A percentile compares a stretch with the other conserved stretches of the same genome.
Conservation (phyloP, 2,329 filamentous ascomycete species). For the Aspergillus sp. region DNA sequence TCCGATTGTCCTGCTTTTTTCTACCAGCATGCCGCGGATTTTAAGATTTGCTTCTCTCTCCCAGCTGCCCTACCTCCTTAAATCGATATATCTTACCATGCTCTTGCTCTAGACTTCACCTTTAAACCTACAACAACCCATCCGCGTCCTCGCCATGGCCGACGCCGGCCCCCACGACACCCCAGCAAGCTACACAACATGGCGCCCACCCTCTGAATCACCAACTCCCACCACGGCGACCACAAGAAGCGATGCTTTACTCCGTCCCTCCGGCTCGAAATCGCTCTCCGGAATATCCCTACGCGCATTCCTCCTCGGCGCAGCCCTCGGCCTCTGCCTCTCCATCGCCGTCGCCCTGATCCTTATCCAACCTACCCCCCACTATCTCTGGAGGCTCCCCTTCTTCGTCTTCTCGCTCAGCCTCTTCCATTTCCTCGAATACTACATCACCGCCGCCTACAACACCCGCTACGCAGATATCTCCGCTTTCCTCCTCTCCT, state of each 20-base stretch:
- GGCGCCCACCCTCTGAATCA: conserved; percentile 12
- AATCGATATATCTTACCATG: background rate
- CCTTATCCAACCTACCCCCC: conserved; percentile 11
- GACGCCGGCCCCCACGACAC: background rate
- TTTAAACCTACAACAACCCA: background rate
- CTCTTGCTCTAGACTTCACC: background rate
- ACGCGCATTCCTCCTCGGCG: conserved; percentile 46
- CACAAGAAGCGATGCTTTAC: conserved; percentile 26
- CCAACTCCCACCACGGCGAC: conserved; percentile 6
- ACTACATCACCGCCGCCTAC: conserved; percentile 81
- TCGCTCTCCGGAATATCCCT: conserved; percentile 47
- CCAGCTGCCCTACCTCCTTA: no score
- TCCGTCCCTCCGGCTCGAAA: conserved; percentile 40
- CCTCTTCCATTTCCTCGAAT: conserved; percentile 94
- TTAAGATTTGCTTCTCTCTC: background rate
- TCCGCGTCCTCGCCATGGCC: background rate
- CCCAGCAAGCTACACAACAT: conserved; percentile 14
- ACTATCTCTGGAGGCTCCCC: conserved; percentile 57
- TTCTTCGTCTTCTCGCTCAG: conserved; percentile 61
- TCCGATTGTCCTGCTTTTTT: background rate
- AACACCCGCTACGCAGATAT: conserved; percentile 74
- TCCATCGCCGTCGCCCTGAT: conserved; percentile 28
- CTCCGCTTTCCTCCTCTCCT: conserved; percentile 76
- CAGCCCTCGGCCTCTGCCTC: conserved; percentile 36
- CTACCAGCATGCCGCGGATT: background rate